These are phyloP conservation scores for Ganoderma resinaceum DNA, from an alignment of 1,284 basidiomycete genomes.

Conservation along the genomic window DNA sequence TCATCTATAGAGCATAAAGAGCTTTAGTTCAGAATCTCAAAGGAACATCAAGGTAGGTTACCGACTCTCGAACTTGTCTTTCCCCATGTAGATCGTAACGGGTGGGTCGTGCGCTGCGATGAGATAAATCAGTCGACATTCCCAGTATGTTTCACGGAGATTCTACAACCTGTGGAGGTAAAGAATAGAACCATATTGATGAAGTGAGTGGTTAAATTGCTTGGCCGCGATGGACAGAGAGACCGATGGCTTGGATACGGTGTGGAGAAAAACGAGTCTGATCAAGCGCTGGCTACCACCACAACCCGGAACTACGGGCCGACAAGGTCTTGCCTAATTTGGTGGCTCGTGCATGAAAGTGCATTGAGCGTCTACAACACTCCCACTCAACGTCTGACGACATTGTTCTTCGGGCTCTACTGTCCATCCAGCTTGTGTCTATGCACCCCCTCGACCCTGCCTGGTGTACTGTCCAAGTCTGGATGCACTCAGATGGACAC, in stretches of 20 bases:
- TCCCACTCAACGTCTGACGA: neutral
- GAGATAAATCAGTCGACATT: neutral
- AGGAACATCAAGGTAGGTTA: conserved; percentile 22
- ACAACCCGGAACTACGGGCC: conserved; percentile 11
- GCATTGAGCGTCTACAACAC: neutral
- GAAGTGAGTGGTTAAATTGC: neutral
- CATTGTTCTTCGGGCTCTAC: neutral
- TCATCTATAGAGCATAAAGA: conserved; percentile 67
- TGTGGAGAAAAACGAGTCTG: neutral
- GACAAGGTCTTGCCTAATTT: conserved; percentile 16
- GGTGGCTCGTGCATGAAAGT: neutral
- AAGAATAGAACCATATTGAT: conserved; percentile 30
- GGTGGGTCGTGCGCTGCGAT: conserved; percentile 64
- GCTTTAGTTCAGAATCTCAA: conserved; percentile 6
- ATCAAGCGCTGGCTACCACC: neutral
- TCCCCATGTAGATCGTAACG: conserved; percentile 90
- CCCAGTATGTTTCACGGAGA: neutral
- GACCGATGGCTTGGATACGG: neutral
- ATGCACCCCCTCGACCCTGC: neutral
- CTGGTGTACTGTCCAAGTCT: neutral
- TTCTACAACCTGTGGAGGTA: conserved; percentile 22
- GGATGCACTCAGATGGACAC: neutral
- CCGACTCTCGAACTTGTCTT: conserved; percentile 96
- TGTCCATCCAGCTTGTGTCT: neutral
- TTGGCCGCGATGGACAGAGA: neutral